Conservation (phyloP, 441 rosid species). For the Mallotus repandus region DNA sequence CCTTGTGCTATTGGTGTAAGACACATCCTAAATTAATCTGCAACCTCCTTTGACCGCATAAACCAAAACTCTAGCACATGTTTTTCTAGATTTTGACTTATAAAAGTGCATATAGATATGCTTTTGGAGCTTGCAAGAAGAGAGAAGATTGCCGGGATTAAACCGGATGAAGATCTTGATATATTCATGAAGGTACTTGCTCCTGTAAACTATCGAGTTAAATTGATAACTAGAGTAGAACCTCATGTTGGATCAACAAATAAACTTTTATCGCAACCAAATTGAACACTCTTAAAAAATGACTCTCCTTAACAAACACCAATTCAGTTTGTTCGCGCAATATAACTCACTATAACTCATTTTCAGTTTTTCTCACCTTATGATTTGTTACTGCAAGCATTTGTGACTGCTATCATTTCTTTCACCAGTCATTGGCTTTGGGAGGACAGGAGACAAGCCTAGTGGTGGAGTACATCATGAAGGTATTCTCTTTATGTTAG, state of each 20-base stretch:
- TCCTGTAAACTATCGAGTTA: conserved; percentile 1
- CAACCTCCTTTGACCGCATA: not conserved
- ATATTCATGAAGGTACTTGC: conserved; percentile 89
- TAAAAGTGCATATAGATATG: conserved; percentile 61
- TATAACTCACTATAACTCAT: not conserved
- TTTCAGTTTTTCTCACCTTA: conserved; percentile 2
- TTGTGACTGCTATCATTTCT: conserved; percentile 19
- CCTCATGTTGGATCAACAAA: not conserved
- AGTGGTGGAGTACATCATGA: conserved; percentile 86
- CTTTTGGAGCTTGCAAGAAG: conserved; percentile 90
- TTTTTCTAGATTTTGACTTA: conserved; percentile 31
- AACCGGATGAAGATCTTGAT: conserved; percentile 99
- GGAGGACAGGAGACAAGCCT: conserved; percentile 87
- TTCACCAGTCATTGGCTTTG: conserved; percentile 77
- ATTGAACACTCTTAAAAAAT: not conserved
- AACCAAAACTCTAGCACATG: not conserved
- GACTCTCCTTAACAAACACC: not conserved
- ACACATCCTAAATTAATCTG: not conserved
- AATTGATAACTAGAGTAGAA: not conserved
- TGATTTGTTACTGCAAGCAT: conserved; percentile 16
- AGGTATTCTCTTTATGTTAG: conserved; percentile 59
- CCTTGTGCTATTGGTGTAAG: not conserved
- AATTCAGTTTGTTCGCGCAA: not conserved
- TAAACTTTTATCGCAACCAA: not conserved
- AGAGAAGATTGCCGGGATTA: conserved; percentile 87